A percentile compares a stretch with the other conserved stretches of the same genome.
These are phyloP conservation scores for Simmondsia chinensis DNA, from an alignment of 148 eudicot species.

Conservation along the genomic window DNA sequence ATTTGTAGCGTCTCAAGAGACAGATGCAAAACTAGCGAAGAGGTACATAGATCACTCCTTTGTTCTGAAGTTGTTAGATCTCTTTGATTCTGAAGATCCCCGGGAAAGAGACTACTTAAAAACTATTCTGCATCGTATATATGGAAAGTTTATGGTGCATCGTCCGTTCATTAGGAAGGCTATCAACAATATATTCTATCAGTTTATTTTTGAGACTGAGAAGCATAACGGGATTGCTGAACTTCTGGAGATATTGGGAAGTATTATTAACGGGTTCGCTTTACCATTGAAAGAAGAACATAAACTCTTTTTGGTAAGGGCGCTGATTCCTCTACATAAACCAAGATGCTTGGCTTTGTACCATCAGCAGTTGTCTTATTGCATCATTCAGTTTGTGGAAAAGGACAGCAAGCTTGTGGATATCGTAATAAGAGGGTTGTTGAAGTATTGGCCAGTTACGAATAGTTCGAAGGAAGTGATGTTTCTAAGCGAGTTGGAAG, in stretches of 20 bases:
- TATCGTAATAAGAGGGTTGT: conserved; percentile 54
- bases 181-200: conserved; percentile 58
- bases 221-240: conserved; percentile 73
- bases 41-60: conserved; percentile 54
- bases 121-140: conserved; percentile 59
- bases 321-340: conserved; percentile 65
- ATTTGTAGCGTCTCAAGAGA: conserved; percentile 58
- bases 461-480: conserved; percentile 75
- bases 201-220: conserved; percentile 57
- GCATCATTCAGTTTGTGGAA: conserved; percentile 70
- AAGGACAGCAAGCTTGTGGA: conserved; percentile 81
- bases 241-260: conserved; percentile 66
- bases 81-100: conserved; percentile 78
- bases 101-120: conserved; percentile 73
- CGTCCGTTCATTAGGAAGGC: conserved; percentile 64
- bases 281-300: conserved; percentile 79
- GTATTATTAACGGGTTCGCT: conserved; percentile 79
- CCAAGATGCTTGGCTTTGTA: conserved; percentile 70
- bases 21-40: conserved; percentile 62
- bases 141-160: conserved; percentile 80
- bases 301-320: conserved; percentile 53
- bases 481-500: conserved; percentile 68
- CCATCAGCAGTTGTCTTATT: conserved; percentile 66
- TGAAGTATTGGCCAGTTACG: conserved; percentile 76
- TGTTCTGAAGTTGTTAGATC: conserved; percentile 50